Evolutionary conservation across 106 monocot genomes (phyloP).

Genomic region (Narthecium ossifragum): DNA sequence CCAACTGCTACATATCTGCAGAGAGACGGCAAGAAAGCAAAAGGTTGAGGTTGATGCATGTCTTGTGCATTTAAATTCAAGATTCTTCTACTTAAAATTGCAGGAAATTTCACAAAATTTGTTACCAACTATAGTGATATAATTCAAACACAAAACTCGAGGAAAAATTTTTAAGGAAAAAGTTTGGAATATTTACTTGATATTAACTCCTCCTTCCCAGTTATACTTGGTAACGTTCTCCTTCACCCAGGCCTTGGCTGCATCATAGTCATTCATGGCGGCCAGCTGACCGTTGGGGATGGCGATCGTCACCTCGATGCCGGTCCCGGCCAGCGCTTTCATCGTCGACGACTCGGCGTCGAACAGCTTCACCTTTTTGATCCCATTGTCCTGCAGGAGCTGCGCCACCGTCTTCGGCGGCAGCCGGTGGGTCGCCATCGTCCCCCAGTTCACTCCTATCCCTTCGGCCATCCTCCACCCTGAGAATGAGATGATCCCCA

Average conservation of each 20-base stretch:
- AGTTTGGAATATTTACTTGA: background rate
- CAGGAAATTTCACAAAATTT: no score
- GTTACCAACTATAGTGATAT: no score
- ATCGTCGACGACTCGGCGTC: background rate
- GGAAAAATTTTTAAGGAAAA: background rate
- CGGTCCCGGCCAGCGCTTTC: background rate
- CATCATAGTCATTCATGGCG: constrained; percentile 2
- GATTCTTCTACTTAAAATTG: no score
- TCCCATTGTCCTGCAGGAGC: constrained; percentile 24
- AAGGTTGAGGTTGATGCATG: background rate
- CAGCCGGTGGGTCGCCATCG: constrained; percentile 18
- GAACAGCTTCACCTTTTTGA: constrained; percentile 11
- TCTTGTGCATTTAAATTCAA: background rate
- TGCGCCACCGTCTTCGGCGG: constrained; percentile 13
- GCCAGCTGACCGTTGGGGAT: constrained; percentile 2
- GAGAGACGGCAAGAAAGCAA: no score
- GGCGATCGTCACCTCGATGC: background rate
- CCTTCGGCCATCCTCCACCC: no score
- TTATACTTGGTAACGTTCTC: background rate
- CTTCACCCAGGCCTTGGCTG: constrained; percentile 2
- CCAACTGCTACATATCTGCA: constrained; percentile 7
- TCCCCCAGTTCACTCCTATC: constrained; percentile 38
- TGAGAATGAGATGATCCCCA: no score
- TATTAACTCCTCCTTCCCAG: background rate
- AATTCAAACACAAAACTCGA: background rate